Base-by-base conservation (phyloP, 257 asterid species). In the Phtheirospermum japonicum region DNA sequence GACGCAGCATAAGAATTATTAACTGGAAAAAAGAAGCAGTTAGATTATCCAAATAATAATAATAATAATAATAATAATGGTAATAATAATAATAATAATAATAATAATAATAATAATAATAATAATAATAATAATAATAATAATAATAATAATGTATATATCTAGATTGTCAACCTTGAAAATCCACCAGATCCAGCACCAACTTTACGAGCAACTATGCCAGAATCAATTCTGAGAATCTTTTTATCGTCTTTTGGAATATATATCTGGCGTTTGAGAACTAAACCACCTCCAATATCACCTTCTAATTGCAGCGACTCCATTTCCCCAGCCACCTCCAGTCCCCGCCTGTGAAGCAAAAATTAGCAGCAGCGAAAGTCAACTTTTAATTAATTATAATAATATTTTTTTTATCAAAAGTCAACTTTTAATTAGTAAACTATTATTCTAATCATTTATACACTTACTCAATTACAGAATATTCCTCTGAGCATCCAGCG, bases 131-230 rank as follows among this genome's bases (percentile, higher is more conserved):
- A 23, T 3, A 23, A 3, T 23, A 3, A 23, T 23, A 3, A 23
- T 23, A 3, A 23, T 23, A 23, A 23, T 28, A 52, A 30, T 64
- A 64, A 36, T 8, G 51, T 14, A 59, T 14, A 59, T 30, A 45
- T 43, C 11, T 57, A 18, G 66, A 69, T 59, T 26, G 48, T 60
- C 7, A 31, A 93, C 97, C 97, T 89, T 64, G 96, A 93, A 77
- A 77, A 93, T 72, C 99, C 99, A 71, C 99, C 99, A 56, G 99
- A 93, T 54, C 99, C 97, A 34, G 96, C 96, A 75, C 96, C 99
- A 59, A 89, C 95, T 49, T 77, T 81, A 28, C 79, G 81, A 66
- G 96, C 95, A 28, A 85, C 77, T 69, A 89, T 85, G 65, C 80
- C 79, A 14, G 99, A 89, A 69, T 82, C 87, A 28, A 93, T 82